Evolutionary conservation across 1,284 basidiomycete genomes (phyloP), one percentile per base, ranked within the genome.

Genomic region (Cryptococcus wingfieldii): DNA sequence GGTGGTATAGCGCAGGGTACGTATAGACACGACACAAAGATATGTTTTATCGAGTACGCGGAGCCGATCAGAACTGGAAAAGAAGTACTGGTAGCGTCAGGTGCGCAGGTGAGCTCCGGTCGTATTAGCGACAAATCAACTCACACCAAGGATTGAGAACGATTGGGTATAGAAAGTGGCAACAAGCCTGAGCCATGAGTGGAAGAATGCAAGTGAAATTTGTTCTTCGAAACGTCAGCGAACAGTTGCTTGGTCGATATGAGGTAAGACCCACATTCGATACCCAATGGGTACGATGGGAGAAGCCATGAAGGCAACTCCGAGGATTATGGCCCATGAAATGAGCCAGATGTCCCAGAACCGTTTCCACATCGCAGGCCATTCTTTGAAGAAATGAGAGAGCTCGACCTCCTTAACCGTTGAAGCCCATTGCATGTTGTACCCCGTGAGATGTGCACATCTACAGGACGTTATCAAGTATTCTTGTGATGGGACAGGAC

Each of bases 371-470:
- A 91, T 91, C 59, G 81, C 83, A 0, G 90, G 90, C 9, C 90
- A 84, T 72, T 93, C 90, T 51, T 86, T 83, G 83, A 89, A 92
- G 79, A 92, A 91, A 74, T 91, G 90, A 14, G 85, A 87, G 51
- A 83, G 80, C 72, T 88, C 85, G 52, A 88, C 86, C 69, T 89
- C 88, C 79, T 89, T 89, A 50, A 67, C 58, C 9, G 68, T 72
- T 18, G 68, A 4, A 85, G 90, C 37, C 90, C 85, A 76, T 89
- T 89, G 54, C 31, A 34, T 34, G 31, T 34, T 34, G 10, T 34
- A 34, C 31, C 83, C 46, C 84, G 84, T 49, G 4, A 19, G 10
- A n/a, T 9, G 7, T n/a, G 31, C 34, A 49, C 27, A 42, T 16
- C 16, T 42, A 13, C 14, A n/a, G 14, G 14, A 7, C 14, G 16